Evolutionary conservation across 2,329 filamentous ascomycete genomes (phyloP).

Genomic region (Epichloe glyceriae): DNA sequence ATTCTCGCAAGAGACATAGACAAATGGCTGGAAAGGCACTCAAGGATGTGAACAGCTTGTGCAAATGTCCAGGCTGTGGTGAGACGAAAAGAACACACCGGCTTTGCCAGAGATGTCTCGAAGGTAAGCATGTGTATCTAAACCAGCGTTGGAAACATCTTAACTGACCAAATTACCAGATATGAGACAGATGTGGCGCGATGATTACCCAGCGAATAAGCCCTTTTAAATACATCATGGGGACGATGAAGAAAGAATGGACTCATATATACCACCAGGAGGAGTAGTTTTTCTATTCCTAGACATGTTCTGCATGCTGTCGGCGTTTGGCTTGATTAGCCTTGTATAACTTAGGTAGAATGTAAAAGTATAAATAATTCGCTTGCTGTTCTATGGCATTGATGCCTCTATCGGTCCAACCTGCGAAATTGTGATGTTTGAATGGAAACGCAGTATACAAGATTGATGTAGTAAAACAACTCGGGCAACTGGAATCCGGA

Average conservation of each 20-base stretch:
- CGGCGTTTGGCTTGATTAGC: constrained; percentile 20
- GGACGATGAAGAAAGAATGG: constrained; percentile 7
- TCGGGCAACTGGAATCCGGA: neutral
- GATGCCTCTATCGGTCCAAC: neutral
- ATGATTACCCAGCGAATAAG: constrained; percentile 24
- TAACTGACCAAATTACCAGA: constrained; percentile 19
- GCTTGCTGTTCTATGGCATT: neutral
- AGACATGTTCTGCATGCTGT: constrained; percentile 19
- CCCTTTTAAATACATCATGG: constrained; percentile 14
- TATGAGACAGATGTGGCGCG: constrained; percentile 31
- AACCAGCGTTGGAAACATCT: neutral
- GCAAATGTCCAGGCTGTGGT: constrained; percentile 82
- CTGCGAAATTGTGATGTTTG: neutral
- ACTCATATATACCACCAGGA: constrained; percentile 14
- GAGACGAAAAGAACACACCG: constrained; percentile 78
- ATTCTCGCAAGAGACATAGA: constrained; percentile 85
- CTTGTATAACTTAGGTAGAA: constrained; percentile 17
- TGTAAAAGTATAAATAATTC: constrained; percentile 1
- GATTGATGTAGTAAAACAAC: neutral
- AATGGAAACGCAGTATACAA: neutral
- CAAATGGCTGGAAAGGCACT: constrained; percentile 93
- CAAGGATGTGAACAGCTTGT: constrained; percentile 78
- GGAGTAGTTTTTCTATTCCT: constrained; percentile 19
- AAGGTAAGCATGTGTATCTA: constrained; percentile 43
- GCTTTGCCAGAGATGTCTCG: constrained; percentile 75